Conservation (phyloP, 495 filamentous ascomycete genomes). For the Platismatia glauca region DNA sequence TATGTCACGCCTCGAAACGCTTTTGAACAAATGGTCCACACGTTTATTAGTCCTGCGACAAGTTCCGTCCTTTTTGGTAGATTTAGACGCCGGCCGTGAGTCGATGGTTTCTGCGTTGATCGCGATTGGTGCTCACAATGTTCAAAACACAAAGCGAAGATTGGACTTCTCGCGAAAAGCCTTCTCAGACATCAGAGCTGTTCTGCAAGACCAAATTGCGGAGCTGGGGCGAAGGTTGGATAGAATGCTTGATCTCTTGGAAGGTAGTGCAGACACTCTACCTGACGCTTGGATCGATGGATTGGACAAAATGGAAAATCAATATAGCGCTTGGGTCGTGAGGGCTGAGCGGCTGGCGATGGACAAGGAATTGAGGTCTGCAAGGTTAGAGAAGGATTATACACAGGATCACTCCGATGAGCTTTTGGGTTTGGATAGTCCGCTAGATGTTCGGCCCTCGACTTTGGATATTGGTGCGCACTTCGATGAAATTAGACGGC, state of each 20-base stretch:
- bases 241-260: slow-evolving; percentile 71
- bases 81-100: slow-evolving; percentile 53
- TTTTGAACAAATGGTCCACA: slow-evolving; percentile 67
- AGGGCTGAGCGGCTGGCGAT: slow-evolving; percentile 39
- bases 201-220: slow-evolving; percentile 60
- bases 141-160: slow-evolving; percentile 5
- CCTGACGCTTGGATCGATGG: slow-evolving; percentile 82
- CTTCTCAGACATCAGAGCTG: slow-evolving; percentile 51
- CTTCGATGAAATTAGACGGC: background rate
- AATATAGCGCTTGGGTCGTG: slow-evolving; percentile 72
- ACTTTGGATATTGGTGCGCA: background rate
- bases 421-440: background rate
- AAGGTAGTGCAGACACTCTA: slow-evolving; percentile 71
- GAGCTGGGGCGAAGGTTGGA: slow-evolving; percentile 68
- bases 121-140: slow-evolving; percentile 34
- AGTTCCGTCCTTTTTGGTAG: slow-evolving; percentile 58
- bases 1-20: slow-evolving; percentile 57
- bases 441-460: background rate
- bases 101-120: slow-evolving; percentile 56
- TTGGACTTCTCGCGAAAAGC: slow-evolving; percentile 38
- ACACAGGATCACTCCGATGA: background rate
- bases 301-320: slow-evolving; percentile 68
- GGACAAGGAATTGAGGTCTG: slow-evolving; percentile 34
- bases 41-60: slow-evolving; percentile 64
- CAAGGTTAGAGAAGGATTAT: slow-evolving; percentile 7